Evolutionary conservation across 2,329 filamentous ascomycete genomes (phyloP), one percentile per base, ranked within the genome.

Genomic region (Xylogone sp.): DNA sequence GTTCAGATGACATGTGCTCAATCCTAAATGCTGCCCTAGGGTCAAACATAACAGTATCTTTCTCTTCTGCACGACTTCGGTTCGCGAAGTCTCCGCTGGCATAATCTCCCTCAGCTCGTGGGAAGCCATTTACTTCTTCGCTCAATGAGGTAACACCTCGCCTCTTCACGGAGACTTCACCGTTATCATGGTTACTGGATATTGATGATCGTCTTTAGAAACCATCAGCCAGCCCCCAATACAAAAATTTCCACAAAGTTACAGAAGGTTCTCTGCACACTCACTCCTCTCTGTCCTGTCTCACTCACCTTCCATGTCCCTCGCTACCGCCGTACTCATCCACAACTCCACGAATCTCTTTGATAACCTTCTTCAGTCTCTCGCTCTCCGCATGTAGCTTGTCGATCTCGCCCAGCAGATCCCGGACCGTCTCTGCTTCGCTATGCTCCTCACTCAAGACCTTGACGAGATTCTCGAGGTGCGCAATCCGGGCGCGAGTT

Each of bases 391-490:
- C 51, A 31, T 53, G 49, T 20, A 59, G 49, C 19, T 43, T 45
- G 8, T 21, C 42, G 21, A 59, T 51, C 43, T 57, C 53, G 10
- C 51, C 52, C 50, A 59, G 48, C 42, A 59, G 46, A 21, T 59
- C 49, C 8, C 19, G 6, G 18, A 31, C 49, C 3, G 55, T 57
- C 6, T 44, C 51, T 16, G 48, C 43, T 34, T 43, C 53, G 18
- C 51, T 53, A 55, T 55, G 55, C 16, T 51, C 42, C 45, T 59
- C 51, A 12, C 50, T 53, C 39, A 59, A 24, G 13, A 55, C 54
- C 45, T 51, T 42, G 10, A 59, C 51, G 46, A 53, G 56, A 22
- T 55, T 51, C 45, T 59, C 56, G 19, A 59, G 48, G 31, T 59
- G 48, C 21, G 53, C 55, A 22, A 55, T 59, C 42, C 57, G 53